These are phyloP conservation scores for Casaregolazyma lundiana DNA, from an alignment of 1,139 yeast species.

Conservation along the genomic window DNA sequence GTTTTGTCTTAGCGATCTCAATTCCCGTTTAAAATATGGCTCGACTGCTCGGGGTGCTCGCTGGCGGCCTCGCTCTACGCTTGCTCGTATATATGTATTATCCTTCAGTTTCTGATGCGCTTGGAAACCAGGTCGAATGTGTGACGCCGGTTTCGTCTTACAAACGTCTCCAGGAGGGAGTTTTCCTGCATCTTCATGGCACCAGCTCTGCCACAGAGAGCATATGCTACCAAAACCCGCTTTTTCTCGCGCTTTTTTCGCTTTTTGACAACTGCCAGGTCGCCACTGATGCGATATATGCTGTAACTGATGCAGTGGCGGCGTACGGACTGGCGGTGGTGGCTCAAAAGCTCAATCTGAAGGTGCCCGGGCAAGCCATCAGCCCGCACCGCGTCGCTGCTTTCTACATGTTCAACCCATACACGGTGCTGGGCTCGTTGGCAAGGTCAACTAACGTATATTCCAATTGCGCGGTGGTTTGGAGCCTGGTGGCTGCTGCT, in stretches of 20 bases:
- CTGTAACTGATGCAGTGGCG: slow-evolving; percentile 39
- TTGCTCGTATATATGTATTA: slow-evolving; percentile 22
- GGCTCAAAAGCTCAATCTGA: slow-evolving; percentile 26
- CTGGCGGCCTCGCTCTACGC: slow-evolving; percentile 23
- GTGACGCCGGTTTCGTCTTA: slow-evolving; percentile 76
- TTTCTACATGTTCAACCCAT: slow-evolving; percentile 76
- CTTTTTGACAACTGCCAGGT: slow-evolving; percentile 30
- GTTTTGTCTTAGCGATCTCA: no score
- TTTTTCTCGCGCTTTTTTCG: slow-evolving; percentile 51
- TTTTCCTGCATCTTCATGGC: slow-evolving; percentile 57
- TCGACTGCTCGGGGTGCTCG: no score
- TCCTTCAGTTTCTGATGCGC: slow-evolving; percentile 31
- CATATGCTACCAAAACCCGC: slow-evolving; percentile 77
- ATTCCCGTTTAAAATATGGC: no score
- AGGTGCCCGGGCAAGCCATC: slow-evolving; percentile 13
- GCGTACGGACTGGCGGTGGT: slow-evolving; percentile 41
- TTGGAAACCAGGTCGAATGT: slow-evolving; percentile 62
- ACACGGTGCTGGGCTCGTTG: slow-evolving; percentile 60
- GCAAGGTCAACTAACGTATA: slow-evolving; percentile 66
- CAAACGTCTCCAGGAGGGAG: slow-evolving; percentile 69
- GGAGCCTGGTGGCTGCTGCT: slow-evolving; percentile 47
- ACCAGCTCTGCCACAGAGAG: slow-evolving; percentile 76
- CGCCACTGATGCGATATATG: slow-evolving; percentile 35
- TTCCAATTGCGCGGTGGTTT: slow-evolving; percentile 52
- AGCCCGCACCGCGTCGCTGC: slow-evolving; percentile 36